These are phyloP conservation scores for Stagonosporopsis rhizophila DNA, from an alignment of 2,329 filamentous ascomycete genomes.

Conservation along the genomic window DNA sequence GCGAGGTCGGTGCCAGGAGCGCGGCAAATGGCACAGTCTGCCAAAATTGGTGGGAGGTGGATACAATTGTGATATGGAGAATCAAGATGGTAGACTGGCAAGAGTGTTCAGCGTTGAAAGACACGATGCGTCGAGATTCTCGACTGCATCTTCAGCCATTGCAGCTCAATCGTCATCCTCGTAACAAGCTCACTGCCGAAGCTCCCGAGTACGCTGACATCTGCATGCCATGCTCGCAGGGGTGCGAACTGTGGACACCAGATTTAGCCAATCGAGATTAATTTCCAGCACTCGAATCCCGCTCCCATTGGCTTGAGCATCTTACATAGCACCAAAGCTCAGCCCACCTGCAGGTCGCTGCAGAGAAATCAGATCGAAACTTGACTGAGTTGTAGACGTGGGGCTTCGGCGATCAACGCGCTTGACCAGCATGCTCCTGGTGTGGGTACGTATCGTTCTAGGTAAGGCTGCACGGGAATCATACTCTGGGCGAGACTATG, in stretches of 20 bases:
- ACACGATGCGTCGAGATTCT: background rate
- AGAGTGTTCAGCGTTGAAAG: background rate
- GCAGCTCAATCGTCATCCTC: background rate
- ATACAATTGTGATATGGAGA: background rate
- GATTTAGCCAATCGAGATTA: conserved; percentile 14
- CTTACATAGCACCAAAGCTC: conserved; percentile 14
- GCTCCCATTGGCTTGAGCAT: conserved; percentile 7
- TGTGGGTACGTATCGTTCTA: conserved; percentile 9
- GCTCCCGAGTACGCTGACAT: conserved; percentile 1
- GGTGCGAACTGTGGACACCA: conserved; percentile 13
- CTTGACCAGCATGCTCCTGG: conserved; percentile 19
- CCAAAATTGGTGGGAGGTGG: background rate
- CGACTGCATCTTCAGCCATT: background rate
- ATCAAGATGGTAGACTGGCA: background rate
- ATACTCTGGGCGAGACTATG: conserved; percentile 12
- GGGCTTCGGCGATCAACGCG: conserved; percentile 9
- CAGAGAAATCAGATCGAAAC: background rate
- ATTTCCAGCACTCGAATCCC: background rate
- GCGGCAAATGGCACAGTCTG: background rate
- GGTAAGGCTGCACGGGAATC: conserved; percentile 20
- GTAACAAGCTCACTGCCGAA: background rate
- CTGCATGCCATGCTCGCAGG: background rate
- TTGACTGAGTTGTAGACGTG: conserved; percentile 3
- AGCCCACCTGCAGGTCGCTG: conserved; percentile 1
- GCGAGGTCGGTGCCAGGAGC: background rate